Base-by-base conservation (phyloP, 2,329 filamentous ascomycete genomes). In the Ramularia endophylla region DNA sequence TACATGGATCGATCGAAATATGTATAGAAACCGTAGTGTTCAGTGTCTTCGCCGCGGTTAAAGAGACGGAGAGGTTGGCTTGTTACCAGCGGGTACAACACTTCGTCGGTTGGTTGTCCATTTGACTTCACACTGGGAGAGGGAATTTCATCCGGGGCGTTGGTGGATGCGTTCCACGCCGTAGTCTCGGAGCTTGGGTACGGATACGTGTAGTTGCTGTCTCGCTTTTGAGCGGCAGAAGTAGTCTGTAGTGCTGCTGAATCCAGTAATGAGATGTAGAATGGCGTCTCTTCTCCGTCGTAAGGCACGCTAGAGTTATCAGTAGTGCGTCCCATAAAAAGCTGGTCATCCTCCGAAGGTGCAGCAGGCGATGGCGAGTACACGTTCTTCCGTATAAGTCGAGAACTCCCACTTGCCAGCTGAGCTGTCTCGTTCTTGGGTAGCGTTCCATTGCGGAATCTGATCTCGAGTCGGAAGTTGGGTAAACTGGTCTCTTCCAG, bases 21-120 rank as follows among this genome's bases (percentile, higher is more conserved):
- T 1, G 78, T 85, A 67, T 95, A 95, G 66, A 95, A 95, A 5
- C 87, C 87, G 63, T 94, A 95, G 65, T 95, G 87, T 62, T 97
- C 90, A 0, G 82, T 83, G 2, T 75, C 68, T 19, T 85, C 71
- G 13, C 85, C 88, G 15, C 88, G 84, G 61, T 97, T 87, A 62
- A 82, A 97, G 1, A 97, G 75, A 2, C 85, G 79, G 9, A 97
- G 71, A 0, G 87, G 90, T 57, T 97, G 92, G 45, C 69, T 66
- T 1, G 72, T 66, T 0, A 84, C 77, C 6, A 76, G 70, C 0
- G 88, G 85, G 33, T 92, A 77, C 48, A 95, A 70, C 8, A 75
- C 75, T 2, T 86, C 85, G 0, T 83, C 69, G 1, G 80, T 79
- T 0, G 86, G 83, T 1, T 81, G 83, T 32, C 87, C 86, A 56